These are phyloP conservation scores for Grammothele lineata DNA, from an alignment of 768 basidiomycete genomes.

Conservation along the genomic window DNA sequence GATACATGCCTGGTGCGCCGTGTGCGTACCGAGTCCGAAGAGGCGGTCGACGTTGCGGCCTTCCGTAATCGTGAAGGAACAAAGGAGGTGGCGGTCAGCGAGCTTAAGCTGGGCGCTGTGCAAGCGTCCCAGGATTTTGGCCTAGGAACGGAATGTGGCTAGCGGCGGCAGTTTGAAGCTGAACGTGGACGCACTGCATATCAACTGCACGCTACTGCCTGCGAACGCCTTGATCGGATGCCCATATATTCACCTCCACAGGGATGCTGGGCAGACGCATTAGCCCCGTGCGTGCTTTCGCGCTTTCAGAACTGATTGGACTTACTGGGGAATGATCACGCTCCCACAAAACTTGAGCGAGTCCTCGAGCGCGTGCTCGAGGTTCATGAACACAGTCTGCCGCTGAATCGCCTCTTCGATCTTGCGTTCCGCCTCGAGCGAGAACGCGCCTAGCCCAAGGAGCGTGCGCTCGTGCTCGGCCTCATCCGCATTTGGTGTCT, in stretches of 20 bases:
- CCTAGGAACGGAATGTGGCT: slow-evolving; percentile 40
- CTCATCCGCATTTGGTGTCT: slow-evolving; percentile 52
- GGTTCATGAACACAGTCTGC: slow-evolving; percentile 86
- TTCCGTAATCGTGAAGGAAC: slow-evolving; percentile 96
- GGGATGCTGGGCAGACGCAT: slow-evolving; percentile 66
- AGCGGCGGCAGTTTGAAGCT: background rate
- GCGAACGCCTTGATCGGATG: slow-evolving; percentile 93
- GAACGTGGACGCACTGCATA: slow-evolving; percentile 68
- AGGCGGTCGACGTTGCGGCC: slow-evolving; percentile 92
- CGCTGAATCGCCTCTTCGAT: slow-evolving; percentile 94
- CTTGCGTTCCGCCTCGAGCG: slow-evolving; percentile 85
- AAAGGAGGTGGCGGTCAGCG: slow-evolving; percentile 77
- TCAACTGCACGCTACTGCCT: slow-evolving; percentile 95
- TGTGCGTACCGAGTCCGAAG: slow-evolving; percentile 98
- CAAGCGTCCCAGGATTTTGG: slow-evolving; percentile 88
- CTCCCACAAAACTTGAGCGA: slow-evolving; percentile 90
- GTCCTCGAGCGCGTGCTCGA: slow-evolving; percentile 91
- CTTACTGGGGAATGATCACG: slow-evolving; percentile 96
- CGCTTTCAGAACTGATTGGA: slow-evolving; percentile 23
- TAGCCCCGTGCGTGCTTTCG: too few relatives aligned
- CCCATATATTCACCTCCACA: slow-evolving; percentile 91
- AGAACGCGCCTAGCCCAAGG: slow-evolving; percentile 85
- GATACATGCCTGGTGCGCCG: slow-evolving; percentile 94
- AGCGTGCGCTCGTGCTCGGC: slow-evolving; percentile 59
- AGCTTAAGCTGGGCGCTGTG: slow-evolving; percentile 92